phyloP scores from a whole-genome alignment of 331 rosid species.

The Arachis monticola region DNA sequence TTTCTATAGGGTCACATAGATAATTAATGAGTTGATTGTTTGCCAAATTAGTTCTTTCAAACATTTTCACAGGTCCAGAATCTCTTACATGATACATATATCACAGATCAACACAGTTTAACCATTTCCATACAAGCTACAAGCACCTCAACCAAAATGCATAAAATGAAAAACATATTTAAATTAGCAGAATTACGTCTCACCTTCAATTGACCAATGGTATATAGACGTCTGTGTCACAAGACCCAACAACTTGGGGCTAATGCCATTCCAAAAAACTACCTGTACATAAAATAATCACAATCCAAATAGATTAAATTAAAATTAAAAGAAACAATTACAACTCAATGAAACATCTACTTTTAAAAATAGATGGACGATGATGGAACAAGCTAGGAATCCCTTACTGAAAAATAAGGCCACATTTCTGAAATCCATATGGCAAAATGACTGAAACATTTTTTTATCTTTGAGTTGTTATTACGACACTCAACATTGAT shows the following conservation, averaged over 20 bases:
- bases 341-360: too few relatives aligned
- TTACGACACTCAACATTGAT: constrained; percentile 18
- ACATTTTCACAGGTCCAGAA: too few relatives aligned
- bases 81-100: too few relatives aligned
- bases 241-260: constrained; percentile 86
- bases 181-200: constrained; percentile 32
- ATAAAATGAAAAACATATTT: constrained; percentile 14
- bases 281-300: constrained; percentile 55
- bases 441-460: constrained; percentile 15
- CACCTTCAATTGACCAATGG: constrained; percentile 99
- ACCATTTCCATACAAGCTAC: constrained; percentile 32
- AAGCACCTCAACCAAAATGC: constrained; percentile 19
- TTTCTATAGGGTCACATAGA: constrained; percentile 51
- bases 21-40: too few relatives aligned
- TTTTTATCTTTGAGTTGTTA: background rate
- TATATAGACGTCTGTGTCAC: constrained; percentile 91
- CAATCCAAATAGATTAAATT: constrained; percentile 20
- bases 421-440: constrained; percentile 1
- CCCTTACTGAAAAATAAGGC: background rate
- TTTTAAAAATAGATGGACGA: too few relatives aligned
- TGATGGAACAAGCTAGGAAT: constrained; percentile 4
- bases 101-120: constrained; percentile 35
- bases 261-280: constrained; percentile 98
- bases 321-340: background rate
- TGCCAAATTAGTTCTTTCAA: too few relatives aligned